Conservation (phyloP, 225 moss, liverwort and hornwort genomes). For the Pleurozium schreberi region DNA sequence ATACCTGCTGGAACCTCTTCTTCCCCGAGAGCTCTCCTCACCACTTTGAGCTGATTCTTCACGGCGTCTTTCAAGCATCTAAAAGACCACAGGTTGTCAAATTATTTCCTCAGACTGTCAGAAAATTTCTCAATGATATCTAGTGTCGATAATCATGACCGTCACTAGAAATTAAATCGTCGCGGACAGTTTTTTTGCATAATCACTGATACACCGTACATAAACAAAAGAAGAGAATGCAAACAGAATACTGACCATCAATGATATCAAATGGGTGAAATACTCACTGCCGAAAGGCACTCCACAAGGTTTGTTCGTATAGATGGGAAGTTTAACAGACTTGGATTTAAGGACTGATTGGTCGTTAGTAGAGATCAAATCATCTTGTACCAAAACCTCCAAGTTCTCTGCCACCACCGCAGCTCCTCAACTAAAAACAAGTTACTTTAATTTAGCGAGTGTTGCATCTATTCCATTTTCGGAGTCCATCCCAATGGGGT, state of each 20-base stretch:
- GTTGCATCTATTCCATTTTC: background rate
- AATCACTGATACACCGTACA: background rate
- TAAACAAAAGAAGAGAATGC: background rate
- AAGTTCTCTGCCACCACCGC: background rate
- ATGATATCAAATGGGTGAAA: background rate
- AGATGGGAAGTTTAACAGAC: background rate
- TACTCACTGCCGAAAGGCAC: background rate
- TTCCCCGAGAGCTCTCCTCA: conserved; percentile 57
- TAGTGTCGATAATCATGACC: background rate
- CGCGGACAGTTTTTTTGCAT: background rate
- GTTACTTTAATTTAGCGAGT: background rate
- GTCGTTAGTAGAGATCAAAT: background rate
- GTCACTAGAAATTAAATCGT: background rate
- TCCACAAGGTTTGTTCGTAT: background rate
- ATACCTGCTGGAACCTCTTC: conserved; percentile 16
- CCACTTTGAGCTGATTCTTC: conserved; percentile 31
- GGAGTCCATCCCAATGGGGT: background rate
- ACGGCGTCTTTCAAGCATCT: conserved; percentile 58
- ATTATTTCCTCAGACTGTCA: background rate
- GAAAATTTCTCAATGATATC: background rate
- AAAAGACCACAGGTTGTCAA: background rate
- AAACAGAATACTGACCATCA: background rate
- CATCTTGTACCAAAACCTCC: background rate
- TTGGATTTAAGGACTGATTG: background rate
- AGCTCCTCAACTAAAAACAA: background rate